Percentiles rank a stretch among this genome's conserved stretches.
phyloP scores from a whole-genome alignment of 2,329 filamentous ascomycete genomes.

The Penicillium sp. region DNA sequence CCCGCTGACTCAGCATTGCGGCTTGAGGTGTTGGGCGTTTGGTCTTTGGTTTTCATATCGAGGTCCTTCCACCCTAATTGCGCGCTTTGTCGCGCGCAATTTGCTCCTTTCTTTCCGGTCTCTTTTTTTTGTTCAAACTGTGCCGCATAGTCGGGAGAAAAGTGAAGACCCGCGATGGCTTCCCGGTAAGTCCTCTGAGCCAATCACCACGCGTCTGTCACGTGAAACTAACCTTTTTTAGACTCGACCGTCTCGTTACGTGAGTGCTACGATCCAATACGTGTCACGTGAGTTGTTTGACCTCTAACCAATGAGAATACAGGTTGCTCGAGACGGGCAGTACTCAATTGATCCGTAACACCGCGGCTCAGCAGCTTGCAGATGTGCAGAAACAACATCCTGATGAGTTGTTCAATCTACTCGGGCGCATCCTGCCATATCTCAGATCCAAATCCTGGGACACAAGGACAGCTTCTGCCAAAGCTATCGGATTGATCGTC shows the following conservation, averaged over 20 bases:
- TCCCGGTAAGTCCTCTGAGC: slow-evolving; percentile 39
- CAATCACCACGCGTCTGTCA: slow-evolving; percentile 27
- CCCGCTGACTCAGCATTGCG: slow-evolving; percentile 25
- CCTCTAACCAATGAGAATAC: slow-evolving; percentile 30
- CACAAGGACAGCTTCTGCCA: slow-evolving; percentile 87
- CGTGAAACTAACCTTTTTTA: slow-evolving; percentile 44
- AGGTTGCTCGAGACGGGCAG: slow-evolving; percentile 97
- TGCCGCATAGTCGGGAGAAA: slow-evolving; percentile 25
- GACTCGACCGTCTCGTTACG: slow-evolving; percentile 84
- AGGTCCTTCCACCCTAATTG: slow-evolving; percentile 11
- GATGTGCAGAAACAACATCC: slow-evolving; percentile 98
- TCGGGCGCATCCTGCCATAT: slow-evolving; percentile 93
- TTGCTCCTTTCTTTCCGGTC: slow-evolving; percentile 10
- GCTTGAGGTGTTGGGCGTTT: slow-evolving; percentile 21
- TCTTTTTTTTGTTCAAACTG: slow-evolving; percentile 15
- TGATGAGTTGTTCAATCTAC: slow-evolving; percentile 92
- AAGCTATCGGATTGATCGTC: slow-evolving; percentile 90
- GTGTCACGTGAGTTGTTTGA: not conserved
- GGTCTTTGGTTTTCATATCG: slow-evolving; percentile 15
- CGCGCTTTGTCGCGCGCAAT: slow-evolving; percentile 15
- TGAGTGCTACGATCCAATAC: slow-evolving; percentile 55
- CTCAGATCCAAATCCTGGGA: slow-evolving; percentile 96
- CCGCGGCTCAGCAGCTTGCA: slow-evolving; percentile 91
- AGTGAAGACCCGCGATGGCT: slow-evolving; percentile 39
- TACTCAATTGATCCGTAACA: slow-evolving; percentile 92